Base-by-base conservation (phyloP, 495 filamentous ascomycete species). In the Xylaria grammica region DNA sequence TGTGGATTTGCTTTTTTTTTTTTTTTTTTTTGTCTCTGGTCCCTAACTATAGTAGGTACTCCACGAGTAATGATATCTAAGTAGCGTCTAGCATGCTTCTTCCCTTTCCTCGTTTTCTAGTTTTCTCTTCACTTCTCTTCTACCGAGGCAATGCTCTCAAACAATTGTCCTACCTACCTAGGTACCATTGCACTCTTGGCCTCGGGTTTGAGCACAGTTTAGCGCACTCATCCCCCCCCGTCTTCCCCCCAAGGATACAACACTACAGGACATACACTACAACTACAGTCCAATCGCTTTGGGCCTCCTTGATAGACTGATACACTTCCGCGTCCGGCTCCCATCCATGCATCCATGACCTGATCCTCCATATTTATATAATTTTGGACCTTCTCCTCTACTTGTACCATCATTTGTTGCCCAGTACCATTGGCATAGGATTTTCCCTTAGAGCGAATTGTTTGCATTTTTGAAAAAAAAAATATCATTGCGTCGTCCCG, bases 251-350 rank as follows among this genome's bases (percentile, higher is more conserved):
- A 36, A 13, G 26, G 8, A 19, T 26, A 36, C 26, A 29, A 22
- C 50, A 53, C 34, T 10, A 8, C 11, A 11, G 19, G 17, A 20
- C 11, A n/a, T n/a, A n/a, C n/a, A n/a, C n/a, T n/a, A n/a, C n/a
- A n/a, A 44, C 36, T 11, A 4, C 27, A 34, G 40, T 48, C 56
- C 40, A 48, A 48, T 48, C 40, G 42, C 42, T 20, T n/a, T 59
- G 56, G 29, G n/a, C 29, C 36, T 46, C 17, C 13, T 42, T 20
- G 34, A 20, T 10, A 24, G 27, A 45, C 38, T 59, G 56, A 59
- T 10, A 59, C 56, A 59, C 54, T 59, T 48, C 56, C 27, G 42
- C 22, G 26, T 42, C 53, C 29, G n/a, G n/a, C 24, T 3, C 29
- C 9, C 42, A n/a, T n/a, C n/a, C n/a, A n/a, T n/a, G n/a, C 29